These are phyloP conservation scores for Iberis pinnata DNA, from an alignment of 345 rosid species.

Conservation along the genomic window DNA sequence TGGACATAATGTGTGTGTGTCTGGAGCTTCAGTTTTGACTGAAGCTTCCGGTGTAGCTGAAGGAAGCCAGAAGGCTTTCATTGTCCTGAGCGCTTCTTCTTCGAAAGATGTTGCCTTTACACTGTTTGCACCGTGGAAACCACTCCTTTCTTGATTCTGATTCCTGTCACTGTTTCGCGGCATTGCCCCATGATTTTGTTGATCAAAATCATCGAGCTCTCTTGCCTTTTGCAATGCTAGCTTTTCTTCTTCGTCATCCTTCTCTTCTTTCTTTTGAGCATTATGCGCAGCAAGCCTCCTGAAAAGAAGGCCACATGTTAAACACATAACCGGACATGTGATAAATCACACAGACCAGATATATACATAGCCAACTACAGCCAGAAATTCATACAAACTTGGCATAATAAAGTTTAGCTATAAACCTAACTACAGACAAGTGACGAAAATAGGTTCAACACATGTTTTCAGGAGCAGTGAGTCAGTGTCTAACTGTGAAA, in stretches of 20 bases:
- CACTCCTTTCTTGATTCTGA: constrained; percentile 54
- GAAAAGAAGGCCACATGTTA: constrained; percentile 2
- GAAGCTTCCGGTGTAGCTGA: constrained; percentile 86
- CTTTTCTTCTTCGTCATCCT: constrained; percentile 70
- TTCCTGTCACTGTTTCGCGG: constrained; percentile 64
- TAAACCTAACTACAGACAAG: constrained; percentile 1
- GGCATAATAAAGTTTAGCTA: neutral
- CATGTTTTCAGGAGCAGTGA: neutral
- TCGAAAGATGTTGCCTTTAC: constrained; percentile 74
- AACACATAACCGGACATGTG: neutral
- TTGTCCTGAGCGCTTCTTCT: constrained; percentile 78
- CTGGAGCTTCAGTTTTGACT: constrained; percentile 53
- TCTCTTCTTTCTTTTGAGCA: constrained; percentile 60
- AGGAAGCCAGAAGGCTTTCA: constrained; percentile 98
- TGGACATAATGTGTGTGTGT: constrained; percentile 52
- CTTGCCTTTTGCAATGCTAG: constrained; percentile 49
- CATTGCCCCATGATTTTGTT: constrained; percentile 82
- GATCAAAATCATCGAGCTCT: constrained; percentile 84
- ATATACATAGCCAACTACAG: neutral
- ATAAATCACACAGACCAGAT: neutral
- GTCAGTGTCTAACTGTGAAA: neutral
- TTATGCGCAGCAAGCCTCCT: constrained; percentile 66
- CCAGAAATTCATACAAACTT: neutral
- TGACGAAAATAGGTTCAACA: neutral
- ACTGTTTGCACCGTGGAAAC: constrained; percentile 82